A percentile compares a stretch with the other conserved stretches of the same genome.
These are phyloP conservation scores for Candida insectorum DNA, from an alignment of 805 yeast species.

Conservation along the genomic window DNA sequence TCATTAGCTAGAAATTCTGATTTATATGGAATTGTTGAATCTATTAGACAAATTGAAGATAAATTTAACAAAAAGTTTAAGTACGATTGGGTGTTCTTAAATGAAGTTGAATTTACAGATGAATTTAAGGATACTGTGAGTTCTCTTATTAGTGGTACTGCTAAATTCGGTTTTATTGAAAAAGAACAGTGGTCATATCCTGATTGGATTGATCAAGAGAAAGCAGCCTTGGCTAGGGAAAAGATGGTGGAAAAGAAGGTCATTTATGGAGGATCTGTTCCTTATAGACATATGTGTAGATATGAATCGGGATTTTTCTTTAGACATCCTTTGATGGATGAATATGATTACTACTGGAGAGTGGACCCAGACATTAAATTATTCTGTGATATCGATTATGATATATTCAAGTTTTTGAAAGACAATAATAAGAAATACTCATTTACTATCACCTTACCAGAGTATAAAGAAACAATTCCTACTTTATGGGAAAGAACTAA, in stretches of 20 bases:
- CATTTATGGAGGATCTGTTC: slow-evolving; percentile 55
- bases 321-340: slow-evolving; percentile 52
- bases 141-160: slow-evolving; percentile 54
- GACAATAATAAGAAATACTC: slow-evolving; percentile 59
- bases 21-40: slow-evolving; percentile 49
- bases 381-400: slow-evolving; percentile 60
- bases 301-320: slow-evolving; percentile 56
- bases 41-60: slow-evolving; percentile 62
- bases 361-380: slow-evolving; percentile 67
- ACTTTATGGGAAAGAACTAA: slow-evolving; percentile 68
- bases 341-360: slow-evolving; percentile 73
- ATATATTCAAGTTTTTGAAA: slow-evolving; percentile 59
- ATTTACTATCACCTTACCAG: slow-evolving; percentile 63
- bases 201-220: slow-evolving; percentile 47
- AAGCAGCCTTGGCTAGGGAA: slow-evolving; percentile 15
- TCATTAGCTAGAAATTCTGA: slow-evolving; percentile 71
- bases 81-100: slow-evolving; percentile 79
- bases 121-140: slow-evolving; percentile 51
- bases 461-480: slow-evolving; percentile 58
- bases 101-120: slow-evolving; percentile 60
- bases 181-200: slow-evolving; percentile 74
- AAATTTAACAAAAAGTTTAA: slow-evolving; percentile 59
- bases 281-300: slow-evolving; percentile 70
- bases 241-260: slow-evolving; percentile 26
- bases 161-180: slow-evolving; percentile 62